Conservation (phyloP, 2,329 filamentous ascomycete genomes). For the Colletotrichum lupini region DNA sequence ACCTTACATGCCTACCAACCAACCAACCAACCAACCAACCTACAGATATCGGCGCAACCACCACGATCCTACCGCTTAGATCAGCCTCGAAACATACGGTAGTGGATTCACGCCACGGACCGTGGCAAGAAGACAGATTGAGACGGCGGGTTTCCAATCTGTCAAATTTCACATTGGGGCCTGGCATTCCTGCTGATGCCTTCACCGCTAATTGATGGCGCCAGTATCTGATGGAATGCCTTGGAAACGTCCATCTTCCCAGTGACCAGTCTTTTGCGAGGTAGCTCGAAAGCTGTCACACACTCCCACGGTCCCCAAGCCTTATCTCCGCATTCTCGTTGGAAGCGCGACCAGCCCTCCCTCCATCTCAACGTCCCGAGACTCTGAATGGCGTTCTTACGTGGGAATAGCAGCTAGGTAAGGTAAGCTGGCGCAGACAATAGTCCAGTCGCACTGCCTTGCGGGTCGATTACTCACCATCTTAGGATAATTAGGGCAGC, state of each 20-base stretch:
- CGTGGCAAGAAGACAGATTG: too few relatives aligned
- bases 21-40: too few relatives aligned
- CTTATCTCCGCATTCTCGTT: background rate
- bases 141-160: background rate
- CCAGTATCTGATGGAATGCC: background rate
- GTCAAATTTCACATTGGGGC: background rate
- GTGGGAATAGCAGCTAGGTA: conserved; percentile 4
- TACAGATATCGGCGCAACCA: background rate
- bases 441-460: background rate
- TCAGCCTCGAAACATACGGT: background rate
- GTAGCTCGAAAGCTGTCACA: too few relatives aligned
- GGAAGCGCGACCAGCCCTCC: background rate
- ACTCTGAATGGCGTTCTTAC: conserved; percentile 9
- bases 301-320: too few relatives aligned
- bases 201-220: background rate
- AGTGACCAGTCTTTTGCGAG: too few relatives aligned
- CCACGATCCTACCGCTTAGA: background rate
- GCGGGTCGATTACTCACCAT: conserved; percentile 9
- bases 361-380: background rate
- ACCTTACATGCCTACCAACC: background rate
- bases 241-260: too few relatives aligned
- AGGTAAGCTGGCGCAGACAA: conserved; percentile 5
- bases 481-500: background rate
- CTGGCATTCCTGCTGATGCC: background rate
- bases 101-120: background rate